These are phyloP conservation scores for Litsea cubeba DNA, from an alignment of 164 flowering plant genomes.

Conservation along the genomic window DNA sequence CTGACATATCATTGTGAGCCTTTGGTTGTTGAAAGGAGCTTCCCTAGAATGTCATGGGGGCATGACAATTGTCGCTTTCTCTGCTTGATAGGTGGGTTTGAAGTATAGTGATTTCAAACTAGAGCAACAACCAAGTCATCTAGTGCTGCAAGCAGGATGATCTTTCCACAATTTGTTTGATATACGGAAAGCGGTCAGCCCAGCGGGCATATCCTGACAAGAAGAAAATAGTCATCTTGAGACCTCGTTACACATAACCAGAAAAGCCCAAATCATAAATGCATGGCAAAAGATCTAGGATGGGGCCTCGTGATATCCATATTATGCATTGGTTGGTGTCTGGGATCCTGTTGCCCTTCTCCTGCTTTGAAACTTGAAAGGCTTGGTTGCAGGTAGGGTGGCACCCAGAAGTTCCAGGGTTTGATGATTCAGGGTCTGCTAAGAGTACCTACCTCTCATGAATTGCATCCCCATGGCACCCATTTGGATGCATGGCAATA, in stretches of 20 bases:
- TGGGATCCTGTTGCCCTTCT: background rate
- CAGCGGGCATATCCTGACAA: conserved; percentile 66
- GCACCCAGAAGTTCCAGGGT: no score
- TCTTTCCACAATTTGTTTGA: conserved; percentile 44
- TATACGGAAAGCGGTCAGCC: conserved; percentile 57
- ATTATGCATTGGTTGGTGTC: background rate
- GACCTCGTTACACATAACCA: background rate
- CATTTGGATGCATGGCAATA: no score
- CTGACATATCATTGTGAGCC: no score
- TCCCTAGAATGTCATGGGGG: no score
- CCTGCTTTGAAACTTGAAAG: no score
- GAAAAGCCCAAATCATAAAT: background rate
- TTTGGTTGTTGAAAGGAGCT: no score
- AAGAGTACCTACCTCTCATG: no score
- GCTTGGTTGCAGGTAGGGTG: no score
- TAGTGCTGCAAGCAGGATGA: conserved; percentile 5
- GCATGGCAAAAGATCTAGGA: background rate
- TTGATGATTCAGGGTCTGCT: no score
- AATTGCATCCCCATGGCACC: no score
- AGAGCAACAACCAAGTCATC: background rate
- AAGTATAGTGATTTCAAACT: background rate
- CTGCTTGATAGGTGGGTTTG: no score
- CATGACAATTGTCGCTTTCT: no score
- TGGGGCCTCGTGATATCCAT: background rate
- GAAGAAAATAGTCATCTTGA: background rate